Evolutionary conservation across 139 green algal species (phyloP), one percentile per base, ranked within the genome.

Genomic region (Gonium pectorale): DNA sequence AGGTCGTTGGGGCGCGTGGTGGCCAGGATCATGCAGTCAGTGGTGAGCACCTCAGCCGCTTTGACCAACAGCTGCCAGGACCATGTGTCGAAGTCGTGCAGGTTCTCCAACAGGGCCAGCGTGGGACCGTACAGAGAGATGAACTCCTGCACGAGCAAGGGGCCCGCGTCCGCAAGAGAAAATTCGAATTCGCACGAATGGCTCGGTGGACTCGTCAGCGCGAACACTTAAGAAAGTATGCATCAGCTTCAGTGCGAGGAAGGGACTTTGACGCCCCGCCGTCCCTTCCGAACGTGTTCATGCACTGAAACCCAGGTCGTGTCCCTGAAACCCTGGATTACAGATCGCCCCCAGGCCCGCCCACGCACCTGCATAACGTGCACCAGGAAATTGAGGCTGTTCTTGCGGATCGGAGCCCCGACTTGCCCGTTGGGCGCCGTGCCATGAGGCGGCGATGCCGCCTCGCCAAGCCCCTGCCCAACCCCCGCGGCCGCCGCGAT

Each of bases 31-130:
- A 95, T 73, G 67, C 90, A 74, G 52, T 70, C 56, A 6, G 77
- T 43, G 19, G 62, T 60, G 67, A 94, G 86, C 38, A 88, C 79
- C 72, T 92, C 81, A 3, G 83, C 86, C 5, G 82, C 84, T 85
- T 92, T 90, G 46, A 89, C 62, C 68, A 95, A 71, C 85, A 95
- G 86, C 62, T 90, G 81, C 90, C 92, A 96, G 44, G 86, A 93
- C 83, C 88, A 88, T 17, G 87, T 92, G 80, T 96, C 94, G 80
- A 94, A 95, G 56, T 93, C 80, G 56, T 96, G 92, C 70, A 96
- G 78, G 87, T 96, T 93, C 87, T 96, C 92, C 70, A 96, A 74
- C 70, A 95, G 73, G 38, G 94, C 60, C 15, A 95, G 59, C 19
- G 93, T 71, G 9, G 91, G 90, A n/a, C 92, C 93, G 74, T 95